phyloP scores from a whole-genome alignment of 2,329 filamentous ascomycete species.

The Cadophora malorum region DNA sequence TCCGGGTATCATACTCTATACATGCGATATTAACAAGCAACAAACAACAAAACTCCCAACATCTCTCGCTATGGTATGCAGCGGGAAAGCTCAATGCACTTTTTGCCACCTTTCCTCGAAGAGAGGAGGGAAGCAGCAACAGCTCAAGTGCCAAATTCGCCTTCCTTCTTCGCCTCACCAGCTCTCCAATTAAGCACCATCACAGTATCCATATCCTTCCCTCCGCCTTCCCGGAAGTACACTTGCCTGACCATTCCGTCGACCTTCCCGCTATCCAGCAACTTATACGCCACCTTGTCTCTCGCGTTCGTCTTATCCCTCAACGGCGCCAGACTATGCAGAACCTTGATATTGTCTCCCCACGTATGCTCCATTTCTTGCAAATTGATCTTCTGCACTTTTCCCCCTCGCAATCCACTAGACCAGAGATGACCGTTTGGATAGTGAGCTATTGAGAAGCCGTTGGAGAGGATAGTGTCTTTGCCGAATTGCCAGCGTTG shows the following conservation, averaged over 20 bases:
- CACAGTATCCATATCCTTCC: constrained; percentile 36
- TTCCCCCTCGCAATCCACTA: constrained; percentile 28
- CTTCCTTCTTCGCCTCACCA: not conserved
- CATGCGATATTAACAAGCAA: constrained; percentile 1
- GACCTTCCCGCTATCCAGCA: constrained; percentile 53
- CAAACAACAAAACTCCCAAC: not conserved
- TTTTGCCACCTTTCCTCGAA: not conserved
- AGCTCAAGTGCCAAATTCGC: not conserved
- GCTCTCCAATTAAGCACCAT: constrained; percentile 41
- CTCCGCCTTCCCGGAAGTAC: constrained; percentile 35
- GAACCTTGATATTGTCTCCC: constrained; percentile 53
- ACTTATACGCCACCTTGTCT: constrained; percentile 63
- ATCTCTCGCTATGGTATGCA: not conserved
- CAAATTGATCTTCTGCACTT: constrained; percentile 41
- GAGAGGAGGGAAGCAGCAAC: not conserved
- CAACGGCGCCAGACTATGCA: constrained; percentile 57
- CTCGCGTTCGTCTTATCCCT: constrained; percentile 58
- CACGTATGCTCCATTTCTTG: constrained; percentile 51
- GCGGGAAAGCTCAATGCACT: not conserved
- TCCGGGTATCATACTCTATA: not conserved
- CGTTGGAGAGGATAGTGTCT: constrained; percentile 53
- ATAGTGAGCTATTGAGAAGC: constrained; percentile 53
- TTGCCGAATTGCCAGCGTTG: constrained; percentile 53
- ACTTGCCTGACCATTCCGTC: constrained; percentile 47
- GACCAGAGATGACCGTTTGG: constrained; percentile 34